Evolutionary conservation across 2,329 filamentous ascomycete genomes (phyloP), one percentile per base, ranked within the genome.

Genomic region (Fusarium hainanense): DNA sequence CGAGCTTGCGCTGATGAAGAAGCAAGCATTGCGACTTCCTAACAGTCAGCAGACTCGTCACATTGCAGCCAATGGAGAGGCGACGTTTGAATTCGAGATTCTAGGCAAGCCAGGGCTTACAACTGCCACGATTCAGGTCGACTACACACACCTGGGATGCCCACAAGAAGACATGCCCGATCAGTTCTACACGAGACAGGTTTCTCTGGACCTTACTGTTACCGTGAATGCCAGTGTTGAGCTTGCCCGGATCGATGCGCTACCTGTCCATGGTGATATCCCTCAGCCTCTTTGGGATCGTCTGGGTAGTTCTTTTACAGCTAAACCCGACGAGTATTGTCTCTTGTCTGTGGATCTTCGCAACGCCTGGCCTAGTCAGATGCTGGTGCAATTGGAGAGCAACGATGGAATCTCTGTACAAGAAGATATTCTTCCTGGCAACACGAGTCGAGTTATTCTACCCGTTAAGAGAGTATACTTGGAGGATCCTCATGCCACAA

Each of bases 151-250:
- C 76, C 84, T 97, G n/a, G 93, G 93, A 3, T 86, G 89, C 32
- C 84, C 89, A 7, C 85, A 85, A n/a, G 86, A 88, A 14, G 89
- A 94, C 59, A 82, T 94, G 3, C 85, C 87, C 25, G 89, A 91
- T 37, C 86, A 88, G 34, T 97, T 97, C 75, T 93, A 94, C 76
- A 97, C 94, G 1, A 88, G 94, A 41, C 93, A 96, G 76, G 86
- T 97, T 18, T 90, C 90, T 20, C 84, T 97, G 28, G 92, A 93
- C 16, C 83, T 98, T 60, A 93, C 91, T 0, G 88, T 98, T 18
- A 98, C 95, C 7, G 95, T 98, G 49, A 98, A 98, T 76, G 92
- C 94, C 6, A 96, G 93, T 75, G 85, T 98, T 27, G 93, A 98
- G 75, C 84, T 98, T 12, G 86, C 90, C 34, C 87, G 93, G 40